Evolutionary conservation across 2,329 filamentous ascomycete species (phyloP), one percentile per base, ranked within the genome.

Genomic region (Eurotiales sp.): DNA sequence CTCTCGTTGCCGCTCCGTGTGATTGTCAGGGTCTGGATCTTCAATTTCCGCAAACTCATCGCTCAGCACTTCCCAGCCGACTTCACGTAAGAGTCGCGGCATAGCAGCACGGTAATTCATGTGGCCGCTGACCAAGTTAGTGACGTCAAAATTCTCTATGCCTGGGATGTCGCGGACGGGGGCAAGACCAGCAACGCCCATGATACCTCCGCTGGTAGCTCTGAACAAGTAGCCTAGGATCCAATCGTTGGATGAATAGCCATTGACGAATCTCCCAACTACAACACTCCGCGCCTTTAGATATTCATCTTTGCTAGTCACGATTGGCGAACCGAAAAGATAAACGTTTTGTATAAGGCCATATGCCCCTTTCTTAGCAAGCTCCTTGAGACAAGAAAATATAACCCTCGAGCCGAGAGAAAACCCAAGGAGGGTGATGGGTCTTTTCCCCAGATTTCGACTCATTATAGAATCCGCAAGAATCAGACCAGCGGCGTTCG

Each of bases 31-130:
- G 63, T 99, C 93, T 0, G 93, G 90, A 59, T 99, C 93, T 66
- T 97, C 93, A 54, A 99, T 97, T 70, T 99, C 93, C 1, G 82
- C 85, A 64, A 97, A 99, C 66, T 97, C 92, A 60, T 96, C 90
- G 57, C 86, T 91, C 63, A 96, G 86, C 3, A 97, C 88, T 48
- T 86, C 74, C 90, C 91, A 99, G 14, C 91, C 93, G 30, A 91
- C 89, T 65, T 92, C 86, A 56, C 89, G 84, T 46, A 99, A 77
- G 15, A 99, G 77, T 52, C 83, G 83, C 14, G 93, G 93, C 86
- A 99, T 97, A 32, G 90, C 88, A 22, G 83, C 82, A 68, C 93
- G 88, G 72, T 99, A 99, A 47, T 93, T 88, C 92, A 97, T 97
- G 66, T 99, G 93, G 1, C 93, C 92, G 23, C 85, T 83, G 14